These are phyloP conservation scores for Halteria grandinella DNA, from an alignment of 73 alveolate species.

Conservation along the genomic window DNA sequence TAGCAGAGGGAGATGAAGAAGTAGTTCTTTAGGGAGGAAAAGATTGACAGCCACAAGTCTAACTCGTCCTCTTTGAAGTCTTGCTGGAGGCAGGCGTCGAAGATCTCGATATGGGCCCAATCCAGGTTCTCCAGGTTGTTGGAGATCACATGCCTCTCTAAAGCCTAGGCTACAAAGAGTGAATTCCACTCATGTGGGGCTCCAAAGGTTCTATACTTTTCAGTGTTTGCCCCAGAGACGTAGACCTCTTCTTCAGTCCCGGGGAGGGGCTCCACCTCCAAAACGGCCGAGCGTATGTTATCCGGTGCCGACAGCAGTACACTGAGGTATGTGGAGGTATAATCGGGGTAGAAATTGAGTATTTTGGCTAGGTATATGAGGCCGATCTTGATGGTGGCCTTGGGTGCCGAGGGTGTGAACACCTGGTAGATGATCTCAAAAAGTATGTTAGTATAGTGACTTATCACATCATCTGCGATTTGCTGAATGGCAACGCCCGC, in stretches of 20 bases:
- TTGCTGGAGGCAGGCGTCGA: constrained; percentile 76
- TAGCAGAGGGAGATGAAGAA: constrained; percentile 66
- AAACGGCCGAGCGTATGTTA: constrained; percentile 72
- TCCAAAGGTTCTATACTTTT: constrained; percentile 75
- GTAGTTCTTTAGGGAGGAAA: constrained; percentile 62
- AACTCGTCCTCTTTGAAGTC: constrained; percentile 66
- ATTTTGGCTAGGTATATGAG: constrained; percentile 83
- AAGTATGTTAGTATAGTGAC: constrained; percentile 47
- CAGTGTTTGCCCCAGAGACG: constrained; percentile 79
- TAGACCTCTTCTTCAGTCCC: constrained; percentile 72
- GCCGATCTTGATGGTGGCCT: constrained; percentile 77
- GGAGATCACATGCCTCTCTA: constrained; percentile 72
- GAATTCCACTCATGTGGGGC: constrained; percentile 89
- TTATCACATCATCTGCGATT: constrained; percentile 1
- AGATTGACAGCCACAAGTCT: constrained; percentile 69
- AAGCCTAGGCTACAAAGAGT: constrained; percentile 77
- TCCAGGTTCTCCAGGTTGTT: constrained; percentile 62
- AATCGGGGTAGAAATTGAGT: constrained; percentile 74
- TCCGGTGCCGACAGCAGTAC: constrained; percentile 75
- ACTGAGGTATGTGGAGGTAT: constrained; percentile 72
- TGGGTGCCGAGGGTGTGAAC: constrained; percentile 58
- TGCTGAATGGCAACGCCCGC: no score
- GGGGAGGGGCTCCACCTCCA: constrained; percentile 66
- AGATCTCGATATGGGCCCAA: constrained; percentile 79
- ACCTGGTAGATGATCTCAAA: constrained; percentile 57